A percentile compares a stretch with the other conserved stretches of the same genome.
These are phyloP conservation scores for Aspergillus sp. DNA, from an alignment of 2,329 filamentous ascomycete species.

Conservation along the genomic window DNA sequence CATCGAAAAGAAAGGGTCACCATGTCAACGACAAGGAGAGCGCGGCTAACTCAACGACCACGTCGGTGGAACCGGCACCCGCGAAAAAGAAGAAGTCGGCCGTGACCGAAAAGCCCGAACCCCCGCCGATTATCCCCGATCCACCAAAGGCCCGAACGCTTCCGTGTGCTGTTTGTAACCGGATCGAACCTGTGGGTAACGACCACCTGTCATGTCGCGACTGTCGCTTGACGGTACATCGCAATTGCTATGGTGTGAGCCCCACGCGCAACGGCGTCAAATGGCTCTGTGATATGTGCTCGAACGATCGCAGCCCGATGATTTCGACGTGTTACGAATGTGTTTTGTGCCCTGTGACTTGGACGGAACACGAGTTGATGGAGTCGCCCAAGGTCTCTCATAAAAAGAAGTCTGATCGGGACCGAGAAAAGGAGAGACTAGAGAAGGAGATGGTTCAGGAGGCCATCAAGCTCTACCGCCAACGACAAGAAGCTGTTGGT, in stretches of 20 bases:
- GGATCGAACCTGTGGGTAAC: constrained; percentile 59
- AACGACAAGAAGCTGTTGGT: constrained; percentile 74
- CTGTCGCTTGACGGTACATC: constrained; percentile 86
- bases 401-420: constrained; percentile 88
- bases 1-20: constrained; percentile 57
- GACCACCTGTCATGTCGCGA: constrained; percentile 75
- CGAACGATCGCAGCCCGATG: constrained; percentile 85
- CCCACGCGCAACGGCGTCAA: constrained; percentile 62
- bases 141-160: constrained; percentile 70
- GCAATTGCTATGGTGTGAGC: constrained; percentile 84
- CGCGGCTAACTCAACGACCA: constrained; percentile 40
- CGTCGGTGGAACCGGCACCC: constrained; percentile 42
- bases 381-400: constrained; percentile 71
- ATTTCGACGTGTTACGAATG: constrained; percentile 95
- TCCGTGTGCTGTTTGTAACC: constrained; percentile 77
- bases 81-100: constrained; percentile 62
- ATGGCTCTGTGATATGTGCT: constrained; percentile 94
- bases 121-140: constrained; percentile 63
- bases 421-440: constrained; percentile 76
- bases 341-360: constrained; percentile 77
- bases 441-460: constrained; percentile 79
- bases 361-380: constrained; percentile 74
- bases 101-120: constrained; percentile 49
- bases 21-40: constrained; percentile 41
- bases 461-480: constrained; percentile 72